Evolutionary conservation across 1,284 basidiomycete species (phyloP), one percentile per base, ranked within the genome.

Genomic region (Ustilago trichophora): DNA sequence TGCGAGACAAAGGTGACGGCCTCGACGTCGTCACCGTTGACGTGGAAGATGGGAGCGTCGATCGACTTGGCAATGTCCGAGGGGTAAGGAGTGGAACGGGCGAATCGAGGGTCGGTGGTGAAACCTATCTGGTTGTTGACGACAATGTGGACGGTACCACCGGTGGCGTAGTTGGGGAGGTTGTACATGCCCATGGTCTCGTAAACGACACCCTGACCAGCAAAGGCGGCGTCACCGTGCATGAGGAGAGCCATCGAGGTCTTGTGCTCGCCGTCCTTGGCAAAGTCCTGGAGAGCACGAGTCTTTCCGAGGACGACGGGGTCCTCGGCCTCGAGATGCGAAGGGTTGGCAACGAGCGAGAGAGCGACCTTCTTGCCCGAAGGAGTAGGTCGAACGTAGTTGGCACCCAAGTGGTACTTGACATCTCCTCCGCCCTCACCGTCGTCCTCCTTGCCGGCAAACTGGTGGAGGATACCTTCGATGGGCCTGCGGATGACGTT

Each of bases 111-210:
- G 82, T 98, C 95, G 53, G 96, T 99, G 60, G 96, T 99, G 86
- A 99, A 99, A 72, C 96, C 96, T 67, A 98, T 97, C 83, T 99
- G 96, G 85, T 99, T 99, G 87, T 99, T 99, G 78, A 99, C 93
- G 77, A 99, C 94, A 70, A 98, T 85, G 83, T 98, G 96, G 76
- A 98, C 92, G 40, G 96, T 98, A 66, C 96, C 96, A 64, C 96
- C 96, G 16, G 94, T 97, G 44, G 94, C 93, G 83, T 97, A 99
- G 84, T 88, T 89, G 40, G 92, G 92, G 41, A 99, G 86, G 82
- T 91, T 92, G 85, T 94, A 91, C 87, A 98, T 92, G 80, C 96
- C 96, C 91, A 97, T 97, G 34, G 95, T 98, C 85, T 99, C 96
- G 84, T 98, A 99, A 34, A 98, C 94, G 62, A 98, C 86, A 84